Evolutionary conservation across 208 protist genomes (phyloP).

Genomic region (Trypanosoma brucei): DNA sequence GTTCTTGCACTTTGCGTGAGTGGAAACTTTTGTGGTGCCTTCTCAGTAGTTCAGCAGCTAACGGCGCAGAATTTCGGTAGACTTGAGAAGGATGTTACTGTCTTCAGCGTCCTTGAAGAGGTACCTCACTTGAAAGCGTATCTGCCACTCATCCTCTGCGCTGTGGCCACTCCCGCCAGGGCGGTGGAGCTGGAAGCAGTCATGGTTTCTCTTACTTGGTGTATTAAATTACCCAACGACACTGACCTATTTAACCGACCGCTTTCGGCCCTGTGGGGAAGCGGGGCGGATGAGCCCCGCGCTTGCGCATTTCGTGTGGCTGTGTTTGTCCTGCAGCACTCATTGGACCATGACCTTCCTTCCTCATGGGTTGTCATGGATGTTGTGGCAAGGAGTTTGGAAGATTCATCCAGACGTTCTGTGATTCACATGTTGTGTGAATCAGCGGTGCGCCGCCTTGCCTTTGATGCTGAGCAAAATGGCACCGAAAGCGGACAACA

Average conservation of each 20-base stretch:
- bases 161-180: neutral
- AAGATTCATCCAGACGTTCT: neutral
- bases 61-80: neutral
- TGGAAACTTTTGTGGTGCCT: constrained; percentile 19
- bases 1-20: constrained; percentile 19
- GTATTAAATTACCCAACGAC: constrained; percentile 9
- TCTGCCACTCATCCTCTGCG: constrained; percentile 7
- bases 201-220: constrained; percentile 4
- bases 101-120: neutral
- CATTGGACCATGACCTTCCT: constrained; percentile 6
- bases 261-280: constrained; percentile 3
- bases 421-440: constrained; percentile 8
- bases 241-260: constrained; percentile 16
- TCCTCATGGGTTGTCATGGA: constrained; percentile 7
- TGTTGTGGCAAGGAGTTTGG: constrained; percentile 13
- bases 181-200: constrained; percentile 11
- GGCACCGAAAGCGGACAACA: neutral
- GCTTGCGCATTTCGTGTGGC: constrained; percentile 2
- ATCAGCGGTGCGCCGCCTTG: neutral
- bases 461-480: neutral
- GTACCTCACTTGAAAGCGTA: constrained; percentile 15
- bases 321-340: constrained; percentile 2
- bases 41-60: constrained; percentile 13
- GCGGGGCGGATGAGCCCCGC: constrained; percentile 1
- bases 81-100: neutral